phyloP scores from a whole-genome alignment of 495 filamentous ascomycete species.

The Aspergillus indologenus region DNA sequence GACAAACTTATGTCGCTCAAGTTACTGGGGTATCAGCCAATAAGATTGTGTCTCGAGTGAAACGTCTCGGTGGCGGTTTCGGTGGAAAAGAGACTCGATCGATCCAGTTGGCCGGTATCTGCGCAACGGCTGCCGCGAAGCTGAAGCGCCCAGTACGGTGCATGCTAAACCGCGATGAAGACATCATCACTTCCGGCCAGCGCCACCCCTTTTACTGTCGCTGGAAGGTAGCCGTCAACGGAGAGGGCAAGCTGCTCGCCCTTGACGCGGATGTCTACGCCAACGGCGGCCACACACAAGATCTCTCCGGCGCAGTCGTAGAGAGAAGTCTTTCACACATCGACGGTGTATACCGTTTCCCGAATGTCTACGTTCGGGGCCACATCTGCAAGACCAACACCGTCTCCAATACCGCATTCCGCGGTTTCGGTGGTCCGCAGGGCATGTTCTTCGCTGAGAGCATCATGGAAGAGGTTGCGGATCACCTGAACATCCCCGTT shows the following conservation, averaged over 20 bases:
- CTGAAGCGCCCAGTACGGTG: constrained; percentile 76
- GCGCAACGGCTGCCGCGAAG: constrained; percentile 82
- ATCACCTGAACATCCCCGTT: constrained; percentile 79
- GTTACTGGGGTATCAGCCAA: constrained; percentile 81
- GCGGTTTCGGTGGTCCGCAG: constrained; percentile 94
- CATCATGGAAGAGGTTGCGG: constrained; percentile 85
- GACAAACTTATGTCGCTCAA: constrained; percentile 81
- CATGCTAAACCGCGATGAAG: constrained; percentile 97
- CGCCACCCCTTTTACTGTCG: constrained; percentile 85
- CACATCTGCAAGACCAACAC: constrained; percentile 90
- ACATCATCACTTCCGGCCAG: constrained; percentile 88
- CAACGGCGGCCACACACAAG: constrained; percentile 90
- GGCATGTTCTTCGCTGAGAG: constrained; percentile 93
- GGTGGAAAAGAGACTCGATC: constrained; percentile 94
- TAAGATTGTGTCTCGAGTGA: constrained; percentile 84
- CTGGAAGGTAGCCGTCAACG: constrained; percentile 94
- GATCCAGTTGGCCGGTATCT: constrained; percentile 79
- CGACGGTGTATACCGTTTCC: constrained; percentile 83
- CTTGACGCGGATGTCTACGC: constrained; percentile 90
- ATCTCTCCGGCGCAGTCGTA: constrained; percentile 82
- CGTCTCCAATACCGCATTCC: constrained; percentile 95
- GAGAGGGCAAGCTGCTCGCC: constrained; percentile 86
- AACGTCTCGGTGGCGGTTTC: constrained; percentile 93
- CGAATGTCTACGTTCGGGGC: constrained; percentile 82
- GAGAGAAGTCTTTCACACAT: constrained; percentile 82